A percentile compares a stretch with the other conserved stretches of the same genome.
Conservation (phyloP, 768 basidiomycete species). For the Lactarius hengduanensis region DNA sequence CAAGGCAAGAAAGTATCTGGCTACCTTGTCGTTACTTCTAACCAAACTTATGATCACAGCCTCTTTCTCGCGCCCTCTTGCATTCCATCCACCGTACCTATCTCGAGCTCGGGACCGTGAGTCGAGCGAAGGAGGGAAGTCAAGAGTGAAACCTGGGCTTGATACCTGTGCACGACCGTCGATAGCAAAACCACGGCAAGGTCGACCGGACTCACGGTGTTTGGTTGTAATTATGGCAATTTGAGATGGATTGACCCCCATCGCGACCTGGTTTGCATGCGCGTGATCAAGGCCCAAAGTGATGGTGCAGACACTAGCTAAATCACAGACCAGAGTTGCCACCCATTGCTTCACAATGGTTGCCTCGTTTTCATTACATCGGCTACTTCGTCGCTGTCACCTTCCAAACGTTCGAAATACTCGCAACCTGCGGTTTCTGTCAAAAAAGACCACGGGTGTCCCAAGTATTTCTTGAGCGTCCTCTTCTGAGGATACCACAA, state of each 20-base stretch:
- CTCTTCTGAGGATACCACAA: constrained; percentile 53
- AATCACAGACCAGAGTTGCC: constrained; percentile 61
- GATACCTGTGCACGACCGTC: constrained; percentile 56
- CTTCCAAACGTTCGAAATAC: constrained; percentile 82
- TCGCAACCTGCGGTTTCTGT: constrained; percentile 94
- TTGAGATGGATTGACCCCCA: constrained; percentile 63
- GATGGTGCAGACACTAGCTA: background rate
- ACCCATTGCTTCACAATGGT: constrained; percentile 83
- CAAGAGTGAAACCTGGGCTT: constrained; percentile 88
- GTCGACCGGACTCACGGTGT: constrained; percentile 55
- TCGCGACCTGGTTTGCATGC: constrained; percentile 45
- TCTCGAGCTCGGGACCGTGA: constrained; percentile 73
- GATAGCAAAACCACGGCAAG: background rate
- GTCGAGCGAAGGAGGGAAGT: constrained; percentile 69
- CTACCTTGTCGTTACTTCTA: constrained; percentile 81
- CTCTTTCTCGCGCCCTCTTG: constrained; percentile 96
- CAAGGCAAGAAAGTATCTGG: background rate
- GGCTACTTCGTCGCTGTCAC: constrained; percentile 81
- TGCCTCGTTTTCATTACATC: constrained; percentile 94
- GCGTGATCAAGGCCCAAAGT: constrained; percentile 1
- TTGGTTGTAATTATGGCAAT: constrained; percentile 90
- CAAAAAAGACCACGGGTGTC: constrained; percentile 87
- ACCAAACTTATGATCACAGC: constrained; percentile 92
- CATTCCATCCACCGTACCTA: constrained; percentile 95
- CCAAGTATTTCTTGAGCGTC: constrained; percentile 69